phyloP scores from a whole-genome alignment of 352 stramenopile genomes.

The Globisporangium rhizosaccharum region DNA sequence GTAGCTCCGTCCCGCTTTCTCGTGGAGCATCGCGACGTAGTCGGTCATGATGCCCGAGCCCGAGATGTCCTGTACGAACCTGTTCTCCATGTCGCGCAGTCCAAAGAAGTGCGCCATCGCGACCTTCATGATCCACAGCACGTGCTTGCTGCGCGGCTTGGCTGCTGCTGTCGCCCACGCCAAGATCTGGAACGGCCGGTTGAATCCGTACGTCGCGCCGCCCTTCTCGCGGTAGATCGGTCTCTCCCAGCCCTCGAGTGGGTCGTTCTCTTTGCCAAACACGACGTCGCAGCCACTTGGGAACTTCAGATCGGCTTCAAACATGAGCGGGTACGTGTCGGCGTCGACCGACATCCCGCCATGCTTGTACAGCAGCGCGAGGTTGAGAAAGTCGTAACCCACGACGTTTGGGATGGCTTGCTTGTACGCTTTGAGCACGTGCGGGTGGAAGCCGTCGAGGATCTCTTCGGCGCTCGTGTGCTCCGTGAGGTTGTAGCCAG shows the following conservation, averaged over 20 bases:
- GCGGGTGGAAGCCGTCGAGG: constrained; percentile 12
- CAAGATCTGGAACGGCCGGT: constrained; percentile 14
- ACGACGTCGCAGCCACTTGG: constrained; percentile 9
- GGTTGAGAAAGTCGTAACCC: constrained; percentile 16
- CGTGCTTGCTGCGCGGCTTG: constrained; percentile 8
- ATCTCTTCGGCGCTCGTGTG: constrained; percentile 10
- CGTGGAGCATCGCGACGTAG: constrained; percentile 15
- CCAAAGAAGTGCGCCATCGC: constrained; percentile 15
- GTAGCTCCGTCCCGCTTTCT: constrained; percentile 4
- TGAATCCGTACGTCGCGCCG: constrained; percentile 1
- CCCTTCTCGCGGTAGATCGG: background rate
- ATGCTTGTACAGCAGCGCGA: constrained; percentile 17
- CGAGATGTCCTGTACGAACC: constrained; percentile 10
- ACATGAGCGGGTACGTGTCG: constrained; percentile 1
- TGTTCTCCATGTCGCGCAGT: constrained; percentile 10
- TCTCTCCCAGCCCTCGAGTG: background rate
- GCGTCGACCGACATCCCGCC: constrained; percentile 12
- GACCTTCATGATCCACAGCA: constrained; percentile 3
- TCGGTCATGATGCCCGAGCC: constrained; percentile 15
- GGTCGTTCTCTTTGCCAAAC: constrained; percentile 12
- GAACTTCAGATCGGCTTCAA: background rate
- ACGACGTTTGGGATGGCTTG: constrained; percentile 10
- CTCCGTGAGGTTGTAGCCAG: constrained; percentile 10
- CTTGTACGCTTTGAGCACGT: constrained; percentile 9
- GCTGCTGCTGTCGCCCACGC: constrained; percentile 13